Base-by-base conservation (phyloP, 1,139 yeast genomes). In the Saccharomycopsis hybrid region DNA sequence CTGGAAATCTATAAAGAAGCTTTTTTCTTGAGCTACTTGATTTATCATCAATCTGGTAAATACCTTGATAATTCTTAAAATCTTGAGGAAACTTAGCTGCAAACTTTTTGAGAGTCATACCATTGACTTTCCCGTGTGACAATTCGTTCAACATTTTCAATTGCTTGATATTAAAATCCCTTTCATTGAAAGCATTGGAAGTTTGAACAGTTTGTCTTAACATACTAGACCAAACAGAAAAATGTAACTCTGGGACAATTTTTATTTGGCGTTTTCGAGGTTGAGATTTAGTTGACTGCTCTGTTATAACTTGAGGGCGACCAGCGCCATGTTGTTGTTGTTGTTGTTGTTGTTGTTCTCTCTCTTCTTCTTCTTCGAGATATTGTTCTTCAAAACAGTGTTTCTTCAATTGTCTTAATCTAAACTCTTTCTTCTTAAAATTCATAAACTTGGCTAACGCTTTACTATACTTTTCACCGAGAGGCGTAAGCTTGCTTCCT, bases 181-280 rank as follows among this genome's bases (percentile, higher is more conserved):
- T 82, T 51, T 84, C 89, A 57, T 84, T 75, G 64, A 92, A 88
- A 56, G 73, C 74, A 50, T 77, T 74, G 0, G 94, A 89, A 0
- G 97, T 85, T 64, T 89, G 87, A 25, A 85, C 72, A 2, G 94
- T 76, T 55, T 97, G 73, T 43, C 72, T 65, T 56, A 92, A 72
- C 95, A 88, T 87, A 28, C 95, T 85, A 1, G 96, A 84, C 95
- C 97, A 90, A 4, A 90, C 95, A 57, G 92, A 85, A 63, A 89
- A 89, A 57, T 52, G 52, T 30, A 52, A 44, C 27, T 49, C 52
- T 18, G 52, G 52, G 4, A 38, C 30, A 37, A 49, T 31, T 36
- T 49, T 49, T 33, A 8, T 48, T 5, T 33, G 38, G 11, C 32
- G 29, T 24, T 55, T 52, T 24, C 25, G 3, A 3, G 31, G 13